Percentiles rank a stretch among this genome's conserved stretches.
phyloP scores from a whole-genome alignment of 176 grass and related monocot genomes.

The Triticum aestivum region DNA sequence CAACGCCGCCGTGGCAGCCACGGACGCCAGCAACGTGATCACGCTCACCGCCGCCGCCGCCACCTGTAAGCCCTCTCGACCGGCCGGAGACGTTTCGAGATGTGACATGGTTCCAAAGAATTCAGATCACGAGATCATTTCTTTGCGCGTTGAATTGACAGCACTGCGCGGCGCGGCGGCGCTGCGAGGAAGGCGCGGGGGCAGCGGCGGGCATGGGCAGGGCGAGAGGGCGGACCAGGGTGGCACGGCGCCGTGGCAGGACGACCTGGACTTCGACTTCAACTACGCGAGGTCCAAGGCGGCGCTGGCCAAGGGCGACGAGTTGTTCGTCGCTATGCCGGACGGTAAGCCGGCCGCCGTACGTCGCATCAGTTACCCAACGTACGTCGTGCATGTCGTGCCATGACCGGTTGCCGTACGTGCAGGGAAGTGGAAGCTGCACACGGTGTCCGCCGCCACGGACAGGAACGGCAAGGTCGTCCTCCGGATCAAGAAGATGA shows the following conservation, averaged over 20 bases:
- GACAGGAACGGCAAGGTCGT: conserved; percentile 73
- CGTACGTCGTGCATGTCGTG: neutral
- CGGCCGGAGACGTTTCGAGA: neutral
- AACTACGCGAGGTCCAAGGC: conserved; percentile 68
- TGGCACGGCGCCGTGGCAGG: conserved; percentile 22
- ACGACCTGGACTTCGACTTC: conserved; percentile 78
- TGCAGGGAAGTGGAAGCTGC: conserved; percentile 83
- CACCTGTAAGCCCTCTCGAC: conserved; percentile 53
- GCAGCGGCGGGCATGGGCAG: conserved; percentile 38
- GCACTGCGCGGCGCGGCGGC: conserved; percentile 81
- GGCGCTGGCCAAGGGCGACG: conserved; percentile 88
- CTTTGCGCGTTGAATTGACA: conserved; percentile 32
- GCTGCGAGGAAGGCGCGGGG: conserved; percentile 55
- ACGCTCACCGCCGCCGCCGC: conserved; percentile 94
- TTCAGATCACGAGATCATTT: neutral
- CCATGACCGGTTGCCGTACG: neutral
- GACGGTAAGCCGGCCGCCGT: conserved; percentile 49
- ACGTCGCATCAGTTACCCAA: no score
- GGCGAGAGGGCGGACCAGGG: conserved; percentile 38
- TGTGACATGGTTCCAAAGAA: no score
- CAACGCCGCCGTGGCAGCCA: conserved; percentile 60
- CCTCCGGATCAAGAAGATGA: conserved; percentile 86
- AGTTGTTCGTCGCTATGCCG: conserved; percentile 76
- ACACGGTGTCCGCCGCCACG: conserved; percentile 66
- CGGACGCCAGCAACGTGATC: conserved; percentile 77